These are phyloP conservation scores for Sesbania bispinosa DNA, from an alignment of 306 rosid genomes.

Conservation along the genomic window DNA sequence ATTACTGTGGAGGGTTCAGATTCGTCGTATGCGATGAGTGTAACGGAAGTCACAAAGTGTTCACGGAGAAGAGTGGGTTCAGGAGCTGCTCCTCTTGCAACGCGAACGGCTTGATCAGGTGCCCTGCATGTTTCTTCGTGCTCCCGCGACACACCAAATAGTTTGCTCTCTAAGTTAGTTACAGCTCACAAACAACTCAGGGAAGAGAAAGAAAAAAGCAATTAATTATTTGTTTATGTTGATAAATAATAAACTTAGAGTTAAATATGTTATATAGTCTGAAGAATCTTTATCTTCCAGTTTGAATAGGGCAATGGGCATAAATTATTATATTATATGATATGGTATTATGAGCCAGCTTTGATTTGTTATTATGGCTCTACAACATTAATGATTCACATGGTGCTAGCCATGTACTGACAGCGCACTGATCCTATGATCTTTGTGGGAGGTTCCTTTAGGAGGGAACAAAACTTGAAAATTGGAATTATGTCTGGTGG, in stretches of 20 bases:
- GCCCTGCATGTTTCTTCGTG: slow-evolving; percentile 54
- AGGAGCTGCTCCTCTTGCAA: slow-evolving; percentile 55
- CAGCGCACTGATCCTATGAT: not conserved
- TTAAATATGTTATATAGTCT: not conserved
- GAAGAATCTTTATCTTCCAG: not conserved
- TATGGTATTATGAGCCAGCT: not conserved
- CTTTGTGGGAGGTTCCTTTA: not conserved
- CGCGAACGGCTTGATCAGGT: slow-evolving; percentile 60
- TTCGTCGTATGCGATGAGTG: slow-evolving; percentile 62
- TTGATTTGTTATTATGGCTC: slow-evolving; percentile 8
- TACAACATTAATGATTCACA: slow-evolving; percentile 17
- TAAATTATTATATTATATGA: not conserved
- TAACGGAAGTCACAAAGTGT: slow-evolving; percentile 79
- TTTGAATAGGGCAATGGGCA: slow-evolving; percentile 7
- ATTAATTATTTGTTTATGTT: not conserved
- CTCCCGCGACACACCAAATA: slow-evolving; percentile 34
- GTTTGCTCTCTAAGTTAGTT: not conserved
- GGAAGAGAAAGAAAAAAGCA: not conserved
- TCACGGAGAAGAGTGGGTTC: slow-evolving; percentile 49
- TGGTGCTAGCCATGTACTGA: not conserved
- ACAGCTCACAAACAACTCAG: slow-evolving; percentile 33
- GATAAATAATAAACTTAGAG: slow-evolving; percentile 11
- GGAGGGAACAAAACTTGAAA: not conserved
- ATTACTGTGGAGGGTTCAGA: slow-evolving; percentile 65
- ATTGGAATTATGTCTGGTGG: not conserved